Evolutionary conservation across 768 basidiomycete genomes (phyloP).

Genomic region (Albatrellus ellisii): DNA sequence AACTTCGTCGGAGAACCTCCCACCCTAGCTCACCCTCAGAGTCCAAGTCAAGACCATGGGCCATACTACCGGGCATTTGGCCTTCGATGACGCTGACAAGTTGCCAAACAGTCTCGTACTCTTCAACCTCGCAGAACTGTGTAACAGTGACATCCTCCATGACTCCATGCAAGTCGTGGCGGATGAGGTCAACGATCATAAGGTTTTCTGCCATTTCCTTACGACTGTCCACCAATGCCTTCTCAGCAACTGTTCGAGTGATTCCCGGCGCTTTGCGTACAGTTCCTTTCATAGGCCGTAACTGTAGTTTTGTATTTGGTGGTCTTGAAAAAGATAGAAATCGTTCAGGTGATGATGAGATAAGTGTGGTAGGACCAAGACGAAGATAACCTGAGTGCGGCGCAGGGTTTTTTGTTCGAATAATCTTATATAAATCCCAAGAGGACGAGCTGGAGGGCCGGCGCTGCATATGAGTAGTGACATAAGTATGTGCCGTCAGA

Average conservation of each 20-base stretch:
- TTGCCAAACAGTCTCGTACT: constrained; percentile 91
- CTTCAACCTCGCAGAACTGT: constrained; percentile 80
- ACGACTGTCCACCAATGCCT: constrained; percentile 44
- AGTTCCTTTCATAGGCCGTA: constrained; percentile 94
- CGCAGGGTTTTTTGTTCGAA: constrained; percentile 73
- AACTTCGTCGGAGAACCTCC: constrained; percentile 62
- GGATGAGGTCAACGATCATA: constrained; percentile 96
- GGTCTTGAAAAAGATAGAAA: constrained; percentile 74
- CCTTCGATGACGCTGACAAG: constrained; percentile 92
- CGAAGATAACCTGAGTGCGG: constrained; percentile 79
- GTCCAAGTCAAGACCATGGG: constrained; percentile 16
- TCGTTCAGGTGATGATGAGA: constrained; percentile 86
- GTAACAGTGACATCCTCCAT: constrained; percentile 72
- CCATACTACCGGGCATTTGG: constrained; percentile 22
- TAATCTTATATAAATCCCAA: constrained; percentile 62
- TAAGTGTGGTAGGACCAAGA: constrained; percentile 59
- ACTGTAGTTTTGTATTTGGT: constrained; percentile 53
- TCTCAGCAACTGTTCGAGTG: constrained; percentile 51
- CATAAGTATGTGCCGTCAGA: constrained; percentile 60
- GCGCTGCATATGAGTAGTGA: too few relatives aligned
- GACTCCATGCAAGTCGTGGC: constrained; percentile 80
- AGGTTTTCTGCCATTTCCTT: constrained; percentile 96
- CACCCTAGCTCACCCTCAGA: constrained; percentile 50
- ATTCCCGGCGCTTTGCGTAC: constrained; percentile 56
- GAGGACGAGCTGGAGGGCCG: constrained; percentile 38